phyloP scores from a whole-genome alignment of 23 red algal species.

The Pyropia haitanensis region DNA sequence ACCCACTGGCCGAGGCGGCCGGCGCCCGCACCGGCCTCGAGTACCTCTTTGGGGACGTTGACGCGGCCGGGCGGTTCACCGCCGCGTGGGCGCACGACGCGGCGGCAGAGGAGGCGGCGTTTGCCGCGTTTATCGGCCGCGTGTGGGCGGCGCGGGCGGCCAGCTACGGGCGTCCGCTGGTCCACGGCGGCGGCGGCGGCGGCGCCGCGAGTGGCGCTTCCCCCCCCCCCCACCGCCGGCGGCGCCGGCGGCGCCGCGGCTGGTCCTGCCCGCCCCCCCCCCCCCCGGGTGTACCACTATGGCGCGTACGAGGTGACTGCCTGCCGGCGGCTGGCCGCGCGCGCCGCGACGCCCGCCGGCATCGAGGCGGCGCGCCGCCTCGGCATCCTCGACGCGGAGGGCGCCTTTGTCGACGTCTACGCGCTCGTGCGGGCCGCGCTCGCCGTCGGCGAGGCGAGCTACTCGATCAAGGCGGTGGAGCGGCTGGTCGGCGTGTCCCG shows the following conservation, averaged over 20 bases:
- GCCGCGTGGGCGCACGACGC: conserved; percentile 54
- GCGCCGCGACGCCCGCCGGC: conserved; percentile 16
- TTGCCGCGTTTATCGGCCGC: conserved; percentile 18
- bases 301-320: conserved; percentile 70
- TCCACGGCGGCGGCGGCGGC: too few relatives aligned
- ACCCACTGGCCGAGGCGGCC: conserved; percentile 30
- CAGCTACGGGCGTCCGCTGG: too few relatives aligned
- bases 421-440: conserved; percentile 28
- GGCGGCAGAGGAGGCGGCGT: conserved; percentile 41
- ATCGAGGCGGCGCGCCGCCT: conserved; percentile 10
- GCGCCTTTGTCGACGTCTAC: conserved; percentile 55
- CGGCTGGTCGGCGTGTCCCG: conserved; percentile 45
- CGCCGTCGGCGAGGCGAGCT: conserved; percentile 56
- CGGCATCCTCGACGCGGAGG: conserved; percentile 27
- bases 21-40: conserved; percentile 20
- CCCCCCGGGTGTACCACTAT: conserved; percentile 49
- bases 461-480: conserved; percentile 66
- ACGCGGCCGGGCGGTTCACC: conserved; percentile 24
- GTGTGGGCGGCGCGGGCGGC: conserved; percentile 2
- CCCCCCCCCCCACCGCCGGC: too few relatives aligned
- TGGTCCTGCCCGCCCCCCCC: too few relatives aligned
- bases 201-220: too few relatives aligned
- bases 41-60: conserved; percentile 49
- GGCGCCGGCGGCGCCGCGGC: too few relatives aligned
- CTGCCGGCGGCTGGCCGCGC: conserved; percentile 31